Percentiles rank a stretch among this genome's conserved stretches.
Evolutionary conservation across 306 rosid species (phyloP).

Genomic region (Erythrophleum fordii): DNA sequence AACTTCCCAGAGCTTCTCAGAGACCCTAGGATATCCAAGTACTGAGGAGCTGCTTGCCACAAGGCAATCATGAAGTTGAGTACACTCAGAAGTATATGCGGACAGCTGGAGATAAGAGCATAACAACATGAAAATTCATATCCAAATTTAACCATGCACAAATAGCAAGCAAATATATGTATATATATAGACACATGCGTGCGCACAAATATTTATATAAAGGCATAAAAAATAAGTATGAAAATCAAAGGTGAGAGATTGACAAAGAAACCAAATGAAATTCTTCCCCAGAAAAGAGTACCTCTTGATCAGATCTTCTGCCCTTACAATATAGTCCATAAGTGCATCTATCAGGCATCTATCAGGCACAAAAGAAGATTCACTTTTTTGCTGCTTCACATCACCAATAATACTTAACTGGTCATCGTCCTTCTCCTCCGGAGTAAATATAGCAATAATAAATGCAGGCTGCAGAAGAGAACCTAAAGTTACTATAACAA

Average conservation of each 20-base stretch:
- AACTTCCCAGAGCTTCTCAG: conserved; percentile 62
- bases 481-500: conserved; percentile 24
- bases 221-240: neutral
- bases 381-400: conserved; percentile 55
- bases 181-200: neutral
- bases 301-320: conserved; percentile 61
- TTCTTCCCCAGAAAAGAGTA: conserved; percentile 34
- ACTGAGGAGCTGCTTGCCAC: conserved; percentile 88
- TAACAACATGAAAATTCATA: conserved; percentile 27
- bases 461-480: conserved; percentile 83
- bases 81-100: conserved; percentile 65
- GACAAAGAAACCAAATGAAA: conserved; percentile 14
- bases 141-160: conserved; percentile 14
- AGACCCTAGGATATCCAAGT: conserved; percentile 59
- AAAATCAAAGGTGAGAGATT: conserved; percentile 14
- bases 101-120: conserved; percentile 63
- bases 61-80: conserved; percentile 75
- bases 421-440: conserved; percentile 49
- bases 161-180: conserved; percentile 12
- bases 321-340: conserved; percentile 55
- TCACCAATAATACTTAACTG: conserved; percentile 47
- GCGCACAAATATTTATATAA: neutral
- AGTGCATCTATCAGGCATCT: conserved; percentile 61
- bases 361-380: conserved; percentile 46
- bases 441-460: conserved; percentile 64